A percentile compares a stretch with the other conserved stretches of the same genome.
Conservation (phyloP, 1,284 basidiomycete species). For the Moesziomyces parantarcticus region DNA sequence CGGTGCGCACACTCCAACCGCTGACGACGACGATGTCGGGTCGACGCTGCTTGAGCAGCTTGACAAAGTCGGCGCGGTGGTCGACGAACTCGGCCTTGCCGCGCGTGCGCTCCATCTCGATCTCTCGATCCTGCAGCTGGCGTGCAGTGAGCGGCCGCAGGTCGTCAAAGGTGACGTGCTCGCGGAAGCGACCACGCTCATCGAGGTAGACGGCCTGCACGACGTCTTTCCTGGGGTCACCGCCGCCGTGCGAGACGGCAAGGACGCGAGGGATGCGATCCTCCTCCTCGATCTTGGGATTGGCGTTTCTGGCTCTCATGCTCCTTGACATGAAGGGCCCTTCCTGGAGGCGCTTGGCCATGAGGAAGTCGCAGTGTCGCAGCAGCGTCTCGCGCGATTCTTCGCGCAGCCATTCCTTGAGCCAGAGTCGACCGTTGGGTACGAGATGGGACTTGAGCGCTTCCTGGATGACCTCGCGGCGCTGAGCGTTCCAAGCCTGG, state of each 20-base stretch:
- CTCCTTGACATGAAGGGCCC: slow-evolving; percentile 76
- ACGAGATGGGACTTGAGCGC: slow-evolving; percentile 82
- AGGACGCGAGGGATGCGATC: slow-evolving; percentile 84
- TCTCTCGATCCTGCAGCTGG: slow-evolving; percentile 71
- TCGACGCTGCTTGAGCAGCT: slow-evolving; percentile 81
- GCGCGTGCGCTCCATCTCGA: slow-evolving; percentile 69
- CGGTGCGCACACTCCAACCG: slow-evolving; percentile 77
- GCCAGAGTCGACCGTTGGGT: slow-evolving; percentile 85
- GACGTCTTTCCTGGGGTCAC: slow-evolving; percentile 89
- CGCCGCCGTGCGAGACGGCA: slow-evolving; percentile 92
- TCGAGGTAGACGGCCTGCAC: slow-evolving; percentile 88
- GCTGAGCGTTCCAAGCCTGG: slow-evolving; percentile 91
- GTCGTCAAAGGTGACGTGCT: slow-evolving; percentile 86
- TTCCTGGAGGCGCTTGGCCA: slow-evolving; percentile 69
- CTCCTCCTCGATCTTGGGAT: slow-evolving; percentile 72
- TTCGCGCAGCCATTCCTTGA: slow-evolving; percentile 86
- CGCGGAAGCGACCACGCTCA: slow-evolving; percentile 85
- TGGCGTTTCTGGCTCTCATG: slow-evolving; percentile 57
- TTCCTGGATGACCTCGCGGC: slow-evolving; percentile 81
- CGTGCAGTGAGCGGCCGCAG: slow-evolving; percentile 52
- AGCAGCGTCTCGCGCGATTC: slow-evolving; percentile 80
- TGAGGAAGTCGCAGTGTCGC: slow-evolving; percentile 53
- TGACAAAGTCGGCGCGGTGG: slow-evolving; percentile 75
- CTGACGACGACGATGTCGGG: slow-evolving; percentile 91
- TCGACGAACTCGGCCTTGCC: slow-evolving; percentile 71